A percentile compares a stretch with the other conserved stretches of the same genome.
phyloP scores from a whole-genome alignment of 176 grass and related monocot species.

The Hordeum marinum region DNA sequence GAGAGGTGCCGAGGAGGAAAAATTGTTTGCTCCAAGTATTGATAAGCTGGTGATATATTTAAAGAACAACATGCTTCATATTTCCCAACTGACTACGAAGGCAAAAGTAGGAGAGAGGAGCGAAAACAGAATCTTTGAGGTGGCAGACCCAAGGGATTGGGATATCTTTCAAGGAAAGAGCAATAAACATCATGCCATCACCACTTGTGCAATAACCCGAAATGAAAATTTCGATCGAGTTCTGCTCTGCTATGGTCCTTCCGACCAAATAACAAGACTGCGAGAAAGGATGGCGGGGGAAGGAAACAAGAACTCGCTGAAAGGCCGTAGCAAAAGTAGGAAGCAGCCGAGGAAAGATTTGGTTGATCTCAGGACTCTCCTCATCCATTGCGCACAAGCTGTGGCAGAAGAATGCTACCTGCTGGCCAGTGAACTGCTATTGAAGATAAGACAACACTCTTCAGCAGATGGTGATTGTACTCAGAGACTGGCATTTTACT shows the following conservation, averaged over 20 bases:
- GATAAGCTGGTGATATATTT: constrained; percentile 27
- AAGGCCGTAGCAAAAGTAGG: constrained; percentile 5
- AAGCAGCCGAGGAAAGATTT: constrained; percentile 13
- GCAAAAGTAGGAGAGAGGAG: not conserved
- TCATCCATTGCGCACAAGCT: constrained; percentile 51
- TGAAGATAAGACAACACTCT: constrained; percentile 50
- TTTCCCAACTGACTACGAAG: not conserved
- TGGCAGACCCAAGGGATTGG: not conserved
- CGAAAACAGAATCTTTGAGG: not conserved
- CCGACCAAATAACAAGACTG: constrained; percentile 4
- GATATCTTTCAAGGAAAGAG: constrained; percentile 31
- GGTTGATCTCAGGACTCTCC: constrained; percentile 47
- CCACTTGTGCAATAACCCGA: constrained; percentile 14
- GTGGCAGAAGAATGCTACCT: constrained; percentile 14
- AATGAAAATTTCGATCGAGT: constrained; percentile 51
- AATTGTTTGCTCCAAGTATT: constrained; percentile 41
- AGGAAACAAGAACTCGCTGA: constrained; percentile 4
- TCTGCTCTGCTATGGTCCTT: constrained; percentile 23
- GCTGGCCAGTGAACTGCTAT: constrained; percentile 37
- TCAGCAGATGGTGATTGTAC: constrained; percentile 42
- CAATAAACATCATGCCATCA: constrained; percentile 42
- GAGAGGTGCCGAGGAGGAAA: constrained; percentile 42
- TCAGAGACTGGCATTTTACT: constrained; percentile 56
- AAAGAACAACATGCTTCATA: not conserved
- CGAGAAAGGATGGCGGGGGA: constrained; percentile 27